Percentiles rank a stretch among this genome's conserved stretches.
phyloP scores from a whole-genome alignment of 2,329 filamentous ascomycete genomes.

The Ophiostoma novo-ulmi region DNA sequence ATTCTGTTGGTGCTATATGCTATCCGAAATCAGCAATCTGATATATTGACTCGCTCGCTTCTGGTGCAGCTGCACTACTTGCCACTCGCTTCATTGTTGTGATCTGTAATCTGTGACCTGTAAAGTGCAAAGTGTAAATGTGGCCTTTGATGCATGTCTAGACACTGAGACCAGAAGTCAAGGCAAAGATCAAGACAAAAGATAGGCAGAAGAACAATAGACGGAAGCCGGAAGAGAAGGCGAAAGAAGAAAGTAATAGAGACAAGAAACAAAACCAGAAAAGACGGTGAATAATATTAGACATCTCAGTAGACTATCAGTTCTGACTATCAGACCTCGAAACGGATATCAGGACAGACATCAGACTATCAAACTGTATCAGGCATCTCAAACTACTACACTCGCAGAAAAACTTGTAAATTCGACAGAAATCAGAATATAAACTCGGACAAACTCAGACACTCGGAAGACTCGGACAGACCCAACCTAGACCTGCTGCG shows the following conservation, averaged over 20 bases:
- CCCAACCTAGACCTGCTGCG: neutral
- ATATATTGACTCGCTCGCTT: constrained; percentile 8
- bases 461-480: neutral
- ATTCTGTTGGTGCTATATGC: neutral
- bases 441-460: neutral
- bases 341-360: neutral
- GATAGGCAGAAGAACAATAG: neutral
- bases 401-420: neutral
- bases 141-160: neutral
- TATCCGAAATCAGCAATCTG: neutral
- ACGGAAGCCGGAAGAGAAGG: neutral
- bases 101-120: neutral
- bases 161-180: neutral
- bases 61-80: neutral
- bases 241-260: neutral
- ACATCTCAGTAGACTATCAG: neutral
- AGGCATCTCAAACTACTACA: neutral
- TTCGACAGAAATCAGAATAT: neutral
- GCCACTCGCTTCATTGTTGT: constrained; percentile 12
- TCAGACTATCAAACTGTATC: neutral
- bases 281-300: neutral
- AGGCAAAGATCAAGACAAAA: neutral
- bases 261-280: neutral
- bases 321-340: neutral
- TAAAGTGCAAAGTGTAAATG: neutral